phyloP scores from a whole-genome alignment of 2,329 filamentous ascomycete species.

The Metarhizium brunneum region DNA sequence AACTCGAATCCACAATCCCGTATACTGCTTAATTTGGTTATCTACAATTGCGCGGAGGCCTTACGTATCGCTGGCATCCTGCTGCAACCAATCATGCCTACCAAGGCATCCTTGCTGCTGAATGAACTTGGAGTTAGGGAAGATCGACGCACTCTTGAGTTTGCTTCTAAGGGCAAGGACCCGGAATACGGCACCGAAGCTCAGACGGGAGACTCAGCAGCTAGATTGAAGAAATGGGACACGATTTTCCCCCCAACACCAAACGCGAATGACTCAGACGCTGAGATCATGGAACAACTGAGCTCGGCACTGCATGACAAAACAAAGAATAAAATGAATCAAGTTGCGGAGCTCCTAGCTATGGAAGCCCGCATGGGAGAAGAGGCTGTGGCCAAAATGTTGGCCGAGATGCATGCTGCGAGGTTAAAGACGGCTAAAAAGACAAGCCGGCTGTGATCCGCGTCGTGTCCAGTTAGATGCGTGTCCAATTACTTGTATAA shows the following conservation, averaged over 20 bases:
- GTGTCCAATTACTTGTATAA: too few relatives aligned
- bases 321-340: constrained; percentile 18
- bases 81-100: constrained; percentile 84
- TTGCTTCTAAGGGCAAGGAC: constrained; percentile 57
- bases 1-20: constrained; percentile 22
- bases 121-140: constrained; percentile 66
- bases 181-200: constrained; percentile 51
- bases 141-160: constrained; percentile 51
- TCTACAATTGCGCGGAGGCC: constrained; percentile 68
- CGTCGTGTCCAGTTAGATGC: too few relatives aligned
- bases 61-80: constrained; percentile 75
- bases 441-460: neutral
- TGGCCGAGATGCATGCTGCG: constrained; percentile 11
- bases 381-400: constrained; percentile 11
- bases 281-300: constrained; percentile 12
- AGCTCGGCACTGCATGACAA: constrained; percentile 9
- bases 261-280: constrained; percentile 15
- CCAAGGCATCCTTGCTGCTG: constrained; percentile 61
- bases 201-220: constrained; percentile 15
- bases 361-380: constrained; percentile 20
- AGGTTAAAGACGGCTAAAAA: neutral
- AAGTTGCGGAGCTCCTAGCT: constrained; percentile 17
- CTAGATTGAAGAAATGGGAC: constrained; percentile 25
- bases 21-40: constrained; percentile 41
- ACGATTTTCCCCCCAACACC: constrained; percentile 42